These are phyloP conservation scores for Chalciporus piperatus DNA, from an alignment of 768 basidiomycete genomes.

Conservation along the genomic window DNA sequence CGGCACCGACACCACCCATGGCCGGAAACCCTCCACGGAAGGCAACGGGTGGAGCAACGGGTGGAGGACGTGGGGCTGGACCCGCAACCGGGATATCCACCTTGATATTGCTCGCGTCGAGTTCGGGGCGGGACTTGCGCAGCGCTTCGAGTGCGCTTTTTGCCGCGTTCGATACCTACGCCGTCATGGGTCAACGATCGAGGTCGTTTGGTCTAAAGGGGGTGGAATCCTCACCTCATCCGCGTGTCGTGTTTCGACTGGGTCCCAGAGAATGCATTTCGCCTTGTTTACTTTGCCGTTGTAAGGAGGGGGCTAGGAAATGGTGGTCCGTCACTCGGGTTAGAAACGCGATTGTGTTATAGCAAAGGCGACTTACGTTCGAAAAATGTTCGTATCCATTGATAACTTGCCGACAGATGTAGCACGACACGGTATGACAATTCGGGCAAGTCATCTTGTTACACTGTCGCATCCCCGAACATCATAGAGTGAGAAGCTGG, in stretches of 20 bases:
- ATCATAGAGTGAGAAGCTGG: not conserved
- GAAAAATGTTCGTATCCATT: slow-evolving; percentile 76
- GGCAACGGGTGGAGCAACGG: not conserved
- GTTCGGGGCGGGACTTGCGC: slow-evolving; percentile 58
- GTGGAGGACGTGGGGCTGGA: not conserved
- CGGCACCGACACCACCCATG: not conserved
- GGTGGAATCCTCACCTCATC: slow-evolving; percentile 51
- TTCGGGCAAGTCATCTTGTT: slow-evolving; percentile 88
- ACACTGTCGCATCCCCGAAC: slow-evolving; percentile 48
- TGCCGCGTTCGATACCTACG: slow-evolving; percentile 66
- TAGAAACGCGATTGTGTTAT: no score
- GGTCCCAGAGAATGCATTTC: slow-evolving; percentile 70
- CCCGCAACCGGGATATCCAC: slow-evolving; percentile 54
- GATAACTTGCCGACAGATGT: slow-evolving; percentile 75
- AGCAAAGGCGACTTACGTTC: slow-evolving; percentile 34
- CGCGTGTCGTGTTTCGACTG: slow-evolving; percentile 59
- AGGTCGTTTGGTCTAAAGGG: not conserved
- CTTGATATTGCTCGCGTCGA: slow-evolving; percentile 55
- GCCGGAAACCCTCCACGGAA: not conserved
- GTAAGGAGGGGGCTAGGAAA: slow-evolving; percentile 23
- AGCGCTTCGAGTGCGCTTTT: slow-evolving; percentile 64
- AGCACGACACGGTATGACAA: slow-evolving; percentile 76
- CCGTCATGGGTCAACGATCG: not conserved
- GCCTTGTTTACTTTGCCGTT: slow-evolving; percentile 25
- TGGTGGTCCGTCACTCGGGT: slow-evolving; percentile 4